These are phyloP conservation scores for Auriscalpium orientale DNA, from an alignment of 768 basidiomycete genomes.

Conservation along the genomic window DNA sequence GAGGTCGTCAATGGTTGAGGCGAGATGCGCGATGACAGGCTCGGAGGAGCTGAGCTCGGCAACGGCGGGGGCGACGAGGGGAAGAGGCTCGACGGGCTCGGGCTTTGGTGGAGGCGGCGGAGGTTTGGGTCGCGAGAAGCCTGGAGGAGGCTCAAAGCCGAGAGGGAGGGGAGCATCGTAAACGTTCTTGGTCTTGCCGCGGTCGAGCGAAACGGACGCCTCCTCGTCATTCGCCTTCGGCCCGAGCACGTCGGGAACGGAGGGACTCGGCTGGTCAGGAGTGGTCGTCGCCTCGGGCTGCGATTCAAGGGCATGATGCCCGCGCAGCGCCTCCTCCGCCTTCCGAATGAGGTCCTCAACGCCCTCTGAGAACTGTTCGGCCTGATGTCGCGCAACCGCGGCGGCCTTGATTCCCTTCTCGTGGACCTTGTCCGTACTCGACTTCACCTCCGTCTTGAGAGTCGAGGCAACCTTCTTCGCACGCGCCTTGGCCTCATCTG, in stretches of 20 bases:
- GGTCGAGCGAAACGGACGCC: conserved; percentile 4
- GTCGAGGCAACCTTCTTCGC: conserved; percentile 35
- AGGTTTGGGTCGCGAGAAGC: conserved; percentile 62
- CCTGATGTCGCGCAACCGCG: conserved; percentile 37
- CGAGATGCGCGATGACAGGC: conserved; percentile 90
- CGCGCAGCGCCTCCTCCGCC: conserved; percentile 61
- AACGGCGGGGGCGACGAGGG: conserved; percentile 76
- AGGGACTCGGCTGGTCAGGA: conserved; percentile 18
- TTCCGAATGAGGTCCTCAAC: conserved; percentile 59
- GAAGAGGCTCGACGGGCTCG: conserved; percentile 42
- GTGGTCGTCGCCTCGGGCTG: conserved; percentile 19
- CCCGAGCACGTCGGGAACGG: conserved; percentile 20
- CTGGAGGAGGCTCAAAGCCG: conserved; percentile 91
- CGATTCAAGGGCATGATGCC: conserved; percentile 31
- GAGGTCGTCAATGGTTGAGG: conserved; percentile 86
- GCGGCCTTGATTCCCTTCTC: conserved; percentile 30
- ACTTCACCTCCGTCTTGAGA: conserved; percentile 44
- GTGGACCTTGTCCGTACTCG: conserved; percentile 24
- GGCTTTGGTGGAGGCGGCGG: conserved; percentile 18
- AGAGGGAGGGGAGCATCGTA: conserved; percentile 79
- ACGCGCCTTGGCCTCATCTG: conserved; percentile 38
- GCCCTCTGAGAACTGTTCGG: conserved; percentile 50
- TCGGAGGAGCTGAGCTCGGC: conserved; percentile 67
- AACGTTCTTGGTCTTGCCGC: conserved; percentile 29
- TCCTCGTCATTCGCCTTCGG: conserved; percentile 17